Conservation (phyloP, 176 grass and related monocot species). For the Stipa capillata region DNA sequence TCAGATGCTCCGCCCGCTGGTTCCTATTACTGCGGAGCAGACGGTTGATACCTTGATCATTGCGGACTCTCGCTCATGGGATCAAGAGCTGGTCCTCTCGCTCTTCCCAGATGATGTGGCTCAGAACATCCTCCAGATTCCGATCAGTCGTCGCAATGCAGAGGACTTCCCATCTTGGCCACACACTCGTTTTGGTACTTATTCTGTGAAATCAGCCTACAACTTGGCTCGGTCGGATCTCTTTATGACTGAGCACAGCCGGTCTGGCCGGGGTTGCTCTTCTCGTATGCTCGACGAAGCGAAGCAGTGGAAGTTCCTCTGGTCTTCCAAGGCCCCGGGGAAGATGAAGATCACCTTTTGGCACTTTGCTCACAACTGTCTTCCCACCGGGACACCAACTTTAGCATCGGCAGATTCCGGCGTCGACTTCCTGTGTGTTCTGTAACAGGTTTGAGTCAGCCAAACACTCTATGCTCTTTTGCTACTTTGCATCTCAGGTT, state of each 20-base stretch:
- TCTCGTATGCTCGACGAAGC: background rate
- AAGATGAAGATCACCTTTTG: background rate
- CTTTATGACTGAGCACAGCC: background rate
- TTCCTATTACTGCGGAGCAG: background rate
- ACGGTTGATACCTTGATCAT: background rate
- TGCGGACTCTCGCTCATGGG: background rate
- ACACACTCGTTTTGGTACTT: background rate
- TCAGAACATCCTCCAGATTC: background rate
- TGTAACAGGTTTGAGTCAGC: too few relatives aligned
- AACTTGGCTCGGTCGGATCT: background rate
- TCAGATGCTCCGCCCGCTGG: background rate
- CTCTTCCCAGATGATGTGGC: background rate
- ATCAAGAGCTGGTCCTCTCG: background rate
- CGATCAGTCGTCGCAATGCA: rapidly evolving
- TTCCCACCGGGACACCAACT: background rate
- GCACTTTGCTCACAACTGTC: background rate
- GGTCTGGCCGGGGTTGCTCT: background rate
- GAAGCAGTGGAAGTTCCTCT: background rate
- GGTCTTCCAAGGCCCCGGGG: background rate
- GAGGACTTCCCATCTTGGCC: background rate
- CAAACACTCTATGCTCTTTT: too few relatives aligned
- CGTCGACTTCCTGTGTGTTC: too few relatives aligned
- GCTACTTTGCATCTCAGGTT: too few relatives aligned
- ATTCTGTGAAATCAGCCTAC: background rate
- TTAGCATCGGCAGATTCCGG: background rate